These are phyloP conservation scores for Chernovozyma sophiae-reginae DNA, from an alignment of 1,139 yeast species.

Conservation along the genomic window DNA sequence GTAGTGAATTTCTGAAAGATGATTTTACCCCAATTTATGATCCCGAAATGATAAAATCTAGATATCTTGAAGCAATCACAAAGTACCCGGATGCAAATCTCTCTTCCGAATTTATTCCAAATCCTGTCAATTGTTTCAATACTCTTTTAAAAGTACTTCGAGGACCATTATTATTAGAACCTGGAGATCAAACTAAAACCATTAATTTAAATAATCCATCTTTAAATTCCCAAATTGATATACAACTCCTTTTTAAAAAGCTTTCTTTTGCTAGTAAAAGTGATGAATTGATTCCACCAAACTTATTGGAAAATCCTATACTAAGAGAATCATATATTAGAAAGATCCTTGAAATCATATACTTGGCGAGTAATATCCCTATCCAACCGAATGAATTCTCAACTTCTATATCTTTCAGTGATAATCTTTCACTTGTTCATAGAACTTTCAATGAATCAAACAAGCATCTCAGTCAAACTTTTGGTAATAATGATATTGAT, in stretches of 20 bases:
- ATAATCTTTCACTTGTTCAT: slow-evolving; percentile 33
- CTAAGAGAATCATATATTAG: slow-evolving; percentile 47
- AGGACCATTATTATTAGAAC: slow-evolving; percentile 51
- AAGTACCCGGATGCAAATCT: slow-evolving; percentile 22
- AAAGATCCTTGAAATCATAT: slow-evolving; percentile 45
- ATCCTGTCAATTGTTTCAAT: slow-evolving; percentile 49
- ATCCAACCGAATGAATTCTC: slow-evolving; percentile 28
- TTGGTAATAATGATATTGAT: slow-evolving; percentile 22
- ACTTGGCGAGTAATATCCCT: slow-evolving; percentile 32
- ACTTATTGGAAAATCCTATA: slow-evolving; percentile 24
- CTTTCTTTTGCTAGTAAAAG: slow-evolving; percentile 41
- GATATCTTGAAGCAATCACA: slow-evolving; percentile 31
- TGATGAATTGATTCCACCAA: slow-evolving; percentile 58
- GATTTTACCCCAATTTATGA: slow-evolving; percentile 26
- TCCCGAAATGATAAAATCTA: slow-evolving; percentile 19
- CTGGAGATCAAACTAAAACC: slow-evolving; percentile 45
- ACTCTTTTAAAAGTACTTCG: slow-evolving; percentile 56
- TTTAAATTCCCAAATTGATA: slow-evolving; percentile 53
- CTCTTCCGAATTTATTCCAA: slow-evolving; percentile 36
- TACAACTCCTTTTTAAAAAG: slow-evolving; percentile 44
- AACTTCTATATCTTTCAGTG: slow-evolving; percentile 35
- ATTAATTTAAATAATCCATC: slow-evolving; percentile 47
- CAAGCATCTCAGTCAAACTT: slow-evolving; percentile 29
- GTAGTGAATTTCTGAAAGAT: slow-evolving; percentile 25
- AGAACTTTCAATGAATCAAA: slow-evolving; percentile 39